Percentiles rank a stretch among this genome's conserved stretches.
phyloP scores from a whole-genome alignment of 345 rosid species.

The Orychophragmus violaceus region DNA sequence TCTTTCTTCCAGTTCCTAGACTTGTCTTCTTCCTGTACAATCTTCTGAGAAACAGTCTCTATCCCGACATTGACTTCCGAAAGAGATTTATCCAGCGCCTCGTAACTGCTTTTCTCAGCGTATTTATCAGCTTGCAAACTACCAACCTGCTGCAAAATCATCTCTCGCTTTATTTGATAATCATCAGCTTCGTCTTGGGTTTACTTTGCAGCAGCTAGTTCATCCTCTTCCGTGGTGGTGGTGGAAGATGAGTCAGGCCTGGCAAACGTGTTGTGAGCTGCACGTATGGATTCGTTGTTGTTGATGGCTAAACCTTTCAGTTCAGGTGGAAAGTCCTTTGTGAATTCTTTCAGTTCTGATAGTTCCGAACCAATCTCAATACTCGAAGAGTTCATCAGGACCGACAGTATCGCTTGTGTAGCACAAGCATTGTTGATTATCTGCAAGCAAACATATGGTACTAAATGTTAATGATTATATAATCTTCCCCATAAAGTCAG shows the following conservation, averaged over 20 bases:
- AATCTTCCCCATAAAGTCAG: not conserved
- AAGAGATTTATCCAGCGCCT: conserved; percentile 30
- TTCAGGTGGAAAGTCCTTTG: conserved; percentile 34
- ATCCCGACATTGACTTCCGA: conserved; percentile 27
- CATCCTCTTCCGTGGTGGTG: conserved; percentile 22
- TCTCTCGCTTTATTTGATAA: conserved; percentile 27
- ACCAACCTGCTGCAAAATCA: conserved; percentile 32
- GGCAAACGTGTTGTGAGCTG: conserved; percentile 34
- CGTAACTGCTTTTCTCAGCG: conserved; percentile 30
- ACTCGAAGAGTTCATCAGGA: conserved; percentile 30
- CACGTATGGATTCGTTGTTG: conserved; percentile 31
- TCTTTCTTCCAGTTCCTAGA: conserved; percentile 35
- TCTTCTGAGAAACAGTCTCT: conserved; percentile 32
- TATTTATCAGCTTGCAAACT: conserved; percentile 48
- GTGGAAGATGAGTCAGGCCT: conserved; percentile 22
- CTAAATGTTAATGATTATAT: not conserved
- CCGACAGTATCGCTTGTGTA: conserved; percentile 23
- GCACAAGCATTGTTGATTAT: conserved; percentile 30
- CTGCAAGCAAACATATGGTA: conserved; percentile 5
- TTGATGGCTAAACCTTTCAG: conserved; percentile 34
- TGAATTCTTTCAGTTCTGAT: conserved; percentile 25
- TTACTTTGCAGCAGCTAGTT: conserved; percentile 3
- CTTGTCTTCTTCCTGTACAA: conserved; percentile 32
- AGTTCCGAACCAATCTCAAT: conserved; percentile 27
- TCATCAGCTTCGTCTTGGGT: conserved; percentile 16